These are phyloP conservation scores for Lodderomyces elongisporus DNA, from an alignment of 1,139 yeast genomes.

Conservation along the genomic window DNA sequence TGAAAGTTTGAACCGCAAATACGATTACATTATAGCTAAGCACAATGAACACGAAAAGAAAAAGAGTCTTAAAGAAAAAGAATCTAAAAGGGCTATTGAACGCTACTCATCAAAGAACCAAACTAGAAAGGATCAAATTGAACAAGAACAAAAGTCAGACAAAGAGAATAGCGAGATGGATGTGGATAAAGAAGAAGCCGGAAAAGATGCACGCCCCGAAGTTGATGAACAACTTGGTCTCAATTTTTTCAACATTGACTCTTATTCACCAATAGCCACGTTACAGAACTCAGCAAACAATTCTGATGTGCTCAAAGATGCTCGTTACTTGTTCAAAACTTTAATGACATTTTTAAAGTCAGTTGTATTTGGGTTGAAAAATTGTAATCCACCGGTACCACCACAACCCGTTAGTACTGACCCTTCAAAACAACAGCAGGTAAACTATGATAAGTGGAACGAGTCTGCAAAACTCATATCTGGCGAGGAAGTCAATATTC, in stretches of 20 bases:
- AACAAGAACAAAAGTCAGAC: constrained; percentile 7
- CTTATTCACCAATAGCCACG: constrained; percentile 35
- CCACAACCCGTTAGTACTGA: constrained; percentile 46
- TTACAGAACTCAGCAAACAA: constrained; percentile 33
- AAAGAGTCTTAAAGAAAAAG: constrained; percentile 37
- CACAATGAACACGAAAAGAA: constrained; percentile 51
- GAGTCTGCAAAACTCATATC: constrained; percentile 81
- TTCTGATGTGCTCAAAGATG: constrained; percentile 77
- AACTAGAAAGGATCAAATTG: constrained; percentile 15
- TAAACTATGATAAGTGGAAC: constrained; percentile 65
- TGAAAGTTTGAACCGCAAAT: constrained; percentile 66
- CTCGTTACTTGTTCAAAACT: constrained; percentile 81
- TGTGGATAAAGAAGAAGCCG: constrained; percentile 13
- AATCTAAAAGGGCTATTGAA: constrained; percentile 37
- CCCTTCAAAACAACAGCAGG: constrained; percentile 56
- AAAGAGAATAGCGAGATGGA: constrained; percentile 16
- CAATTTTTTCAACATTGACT: constrained; percentile 37
- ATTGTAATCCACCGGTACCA: constrained; percentile 84
- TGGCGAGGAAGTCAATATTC: constrained; percentile 74
- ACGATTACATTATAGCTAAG: constrained; percentile 59
- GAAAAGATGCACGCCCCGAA: constrained; percentile 5
- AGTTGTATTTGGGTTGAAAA: constrained; percentile 82
- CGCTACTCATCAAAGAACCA: constrained; percentile 31
- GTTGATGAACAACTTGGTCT: constrained; percentile 13
- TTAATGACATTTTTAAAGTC: constrained; percentile 87